Percentiles rank a stretch among this genome's conserved stretches.
These are phyloP conservation scores for Acanthamoeba pearcei DNA, from an alignment of 208 protist species.

Conservation along the genomic window DNA sequence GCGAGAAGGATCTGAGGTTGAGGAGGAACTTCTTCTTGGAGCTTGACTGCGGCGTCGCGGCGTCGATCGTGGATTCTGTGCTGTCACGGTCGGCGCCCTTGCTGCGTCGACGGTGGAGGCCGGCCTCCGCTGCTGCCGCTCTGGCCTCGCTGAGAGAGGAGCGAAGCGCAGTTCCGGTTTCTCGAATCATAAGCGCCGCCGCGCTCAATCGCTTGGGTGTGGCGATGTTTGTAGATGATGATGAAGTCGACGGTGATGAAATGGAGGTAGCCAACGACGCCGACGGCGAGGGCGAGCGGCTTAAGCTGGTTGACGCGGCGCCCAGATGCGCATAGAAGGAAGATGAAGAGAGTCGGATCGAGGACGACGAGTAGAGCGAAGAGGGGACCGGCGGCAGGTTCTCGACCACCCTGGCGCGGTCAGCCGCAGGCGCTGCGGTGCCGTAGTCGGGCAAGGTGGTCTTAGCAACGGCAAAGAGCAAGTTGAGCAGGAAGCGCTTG, in stretches of 20 bases:
- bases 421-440: background rate
- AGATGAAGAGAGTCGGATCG: background rate
- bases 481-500: background rate
- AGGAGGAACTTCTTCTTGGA: background rate
- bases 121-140: too few relatives aligned
- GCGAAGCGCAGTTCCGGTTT: background rate
- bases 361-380: background rate
- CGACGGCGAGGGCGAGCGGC: background rate
- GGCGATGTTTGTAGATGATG: background rate
- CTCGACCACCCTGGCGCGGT: background rate
- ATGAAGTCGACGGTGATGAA: background rate
- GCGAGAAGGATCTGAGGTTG: background rate
- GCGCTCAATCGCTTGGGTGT: background rate
- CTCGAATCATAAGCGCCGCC: background rate
- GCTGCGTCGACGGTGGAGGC: too few relatives aligned
- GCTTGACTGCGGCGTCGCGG: background rate
- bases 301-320: too few relatives aligned
- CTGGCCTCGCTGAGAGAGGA: background rate
- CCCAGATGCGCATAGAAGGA: background rate
- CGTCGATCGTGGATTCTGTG: background rate
- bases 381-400: conserved; percentile 19
- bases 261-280: background rate
- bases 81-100: too few relatives aligned
- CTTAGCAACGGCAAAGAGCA: background rate
- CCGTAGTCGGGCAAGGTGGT: background rate